These are phyloP conservation scores for Pyrenophora seminiperda DNA, from an alignment of 2,329 filamentous ascomycete species.

Conservation along the genomic window DNA sequence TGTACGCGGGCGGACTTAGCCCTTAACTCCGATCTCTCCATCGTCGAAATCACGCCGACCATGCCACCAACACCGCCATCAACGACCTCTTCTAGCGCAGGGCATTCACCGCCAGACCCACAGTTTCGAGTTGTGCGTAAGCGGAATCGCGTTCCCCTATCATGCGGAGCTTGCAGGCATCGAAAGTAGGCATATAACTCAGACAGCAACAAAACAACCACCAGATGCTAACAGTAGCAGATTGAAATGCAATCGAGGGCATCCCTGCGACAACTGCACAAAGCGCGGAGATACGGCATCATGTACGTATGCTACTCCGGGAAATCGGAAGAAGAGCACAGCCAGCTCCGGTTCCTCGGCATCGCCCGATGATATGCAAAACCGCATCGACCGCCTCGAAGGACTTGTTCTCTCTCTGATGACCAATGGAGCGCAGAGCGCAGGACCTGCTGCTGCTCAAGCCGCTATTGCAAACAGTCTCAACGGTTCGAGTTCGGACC, in stretches of 20 bases:
- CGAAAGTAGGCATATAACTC: constrained; percentile 70
- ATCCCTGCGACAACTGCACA: constrained; percentile 92
- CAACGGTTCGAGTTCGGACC: constrained; percentile 47
- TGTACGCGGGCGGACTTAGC: constrained; percentile 30
- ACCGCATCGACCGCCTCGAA: constrained; percentile 93
- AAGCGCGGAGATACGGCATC: constrained; percentile 81
- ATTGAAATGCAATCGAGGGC: constrained; percentile 89
- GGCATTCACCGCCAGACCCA: constrained; percentile 83
- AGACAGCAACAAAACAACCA: neutral
- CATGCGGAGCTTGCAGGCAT: constrained; percentile 87
- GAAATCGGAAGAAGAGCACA: constrained; percentile 72
- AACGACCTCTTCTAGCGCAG: constrained; percentile 74
- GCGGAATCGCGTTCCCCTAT: constrained; percentile 88
- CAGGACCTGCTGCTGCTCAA: constrained; percentile 63
- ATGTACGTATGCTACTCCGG: constrained; percentile 78
- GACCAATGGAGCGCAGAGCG: constrained; percentile 77
- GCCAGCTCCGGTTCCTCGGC: constrained; percentile 61
- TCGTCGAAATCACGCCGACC: constrained; percentile 2
- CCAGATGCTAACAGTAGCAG: constrained; percentile 45
- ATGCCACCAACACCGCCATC: constrained; percentile 82
- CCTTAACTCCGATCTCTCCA: constrained; percentile 27
- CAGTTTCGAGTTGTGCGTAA: constrained; percentile 89
- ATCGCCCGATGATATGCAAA: constrained; percentile 94
- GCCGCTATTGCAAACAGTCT: constrained; percentile 60
- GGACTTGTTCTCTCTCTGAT: constrained; percentile 89